Evolutionary conservation across 768 basidiomycete genomes (phyloP), one percentile per base, ranked within the genome.

Genomic region (Fistulinella prunicolor): DNA sequence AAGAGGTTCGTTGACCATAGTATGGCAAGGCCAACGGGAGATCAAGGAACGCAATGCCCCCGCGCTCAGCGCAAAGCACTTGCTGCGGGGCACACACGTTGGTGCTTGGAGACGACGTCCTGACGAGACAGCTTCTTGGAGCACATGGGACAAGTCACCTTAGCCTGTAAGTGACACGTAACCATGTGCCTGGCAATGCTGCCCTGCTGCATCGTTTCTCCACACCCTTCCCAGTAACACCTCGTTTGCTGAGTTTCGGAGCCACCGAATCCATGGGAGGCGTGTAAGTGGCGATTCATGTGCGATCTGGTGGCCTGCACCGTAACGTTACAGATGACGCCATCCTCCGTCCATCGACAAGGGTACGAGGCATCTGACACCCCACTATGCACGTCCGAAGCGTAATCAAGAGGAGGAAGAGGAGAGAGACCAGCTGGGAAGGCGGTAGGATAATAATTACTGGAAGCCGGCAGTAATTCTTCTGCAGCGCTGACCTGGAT

Each of bases 151-250:
- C 61, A 63, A 5, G 59, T 56, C 29, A 64, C 61, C 29, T 64
- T 63, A 2, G 57, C 59, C 35, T 59, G 61, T 3, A 63, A 45
- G 40, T 63, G 62, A 37, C 62, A 59, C 4, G 61, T 59, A 17
- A 63, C 62, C 51, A 56, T 39, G 22, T 63, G 62, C 29, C 62
- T 62, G 9, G 59, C 61, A 19, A 63, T 56, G 48, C 59, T 64
- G 22, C 62, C 61, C 34, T 62, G 61, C 13, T 63, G 62, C 61
- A 63, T 63, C 23, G 20, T 48, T 23, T 55, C 54, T 20, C 30
- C 34, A 23, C 62, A 63, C 39, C 53, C 49, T 1, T 32, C 38
- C 62, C 62, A 64, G 34, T 29, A 20, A 47, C 61, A 64, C 28
- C 29, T 52, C 17, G 50, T 54, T 23, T 46, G 56, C 44, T 35